These are phyloP conservation scores for Diaporthe ilicicola DNA, from an alignment of 2,329 filamentous ascomycete species.

Conservation along the genomic window DNA sequence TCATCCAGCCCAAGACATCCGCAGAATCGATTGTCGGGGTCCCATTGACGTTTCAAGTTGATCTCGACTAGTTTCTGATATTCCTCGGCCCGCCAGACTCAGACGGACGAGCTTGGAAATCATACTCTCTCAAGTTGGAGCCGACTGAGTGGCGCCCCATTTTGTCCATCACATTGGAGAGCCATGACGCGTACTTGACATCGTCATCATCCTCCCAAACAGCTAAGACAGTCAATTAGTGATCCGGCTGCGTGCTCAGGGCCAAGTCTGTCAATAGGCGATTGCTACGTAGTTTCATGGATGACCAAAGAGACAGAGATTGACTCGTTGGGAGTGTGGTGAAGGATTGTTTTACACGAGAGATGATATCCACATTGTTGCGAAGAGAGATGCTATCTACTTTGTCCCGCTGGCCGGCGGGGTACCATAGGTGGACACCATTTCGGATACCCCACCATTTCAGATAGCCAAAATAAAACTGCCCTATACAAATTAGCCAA, in stretches of 20 bases:
- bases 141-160: not conserved
- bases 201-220: not conserved
- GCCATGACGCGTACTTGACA: not conserved
- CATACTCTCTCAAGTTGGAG: not conserved
- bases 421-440: too few species aligned
- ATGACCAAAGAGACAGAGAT: slow-evolving; percentile 1
- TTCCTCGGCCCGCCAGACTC: not conserved
- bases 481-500: too few species aligned
- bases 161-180: not conserved
- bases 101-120: not conserved
- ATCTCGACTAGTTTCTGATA: not conserved
- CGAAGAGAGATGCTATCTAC: not conserved
- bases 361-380: not conserved
- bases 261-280: not conserved
- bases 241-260: slow-evolving; percentile 6
- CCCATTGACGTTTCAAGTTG: not conserved
- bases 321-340: not conserved
- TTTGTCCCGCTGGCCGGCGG: not conserved
- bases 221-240: not conserved
- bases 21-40: not conserved
- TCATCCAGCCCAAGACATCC: not conserved
- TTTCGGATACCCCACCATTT: too few species aligned
- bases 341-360: not conserved
- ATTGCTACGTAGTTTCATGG: not conserved
- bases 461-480: too few species aligned